Conservation (phyloP, 805 yeast species). For the Metschnikowia corniflorae region DNA sequence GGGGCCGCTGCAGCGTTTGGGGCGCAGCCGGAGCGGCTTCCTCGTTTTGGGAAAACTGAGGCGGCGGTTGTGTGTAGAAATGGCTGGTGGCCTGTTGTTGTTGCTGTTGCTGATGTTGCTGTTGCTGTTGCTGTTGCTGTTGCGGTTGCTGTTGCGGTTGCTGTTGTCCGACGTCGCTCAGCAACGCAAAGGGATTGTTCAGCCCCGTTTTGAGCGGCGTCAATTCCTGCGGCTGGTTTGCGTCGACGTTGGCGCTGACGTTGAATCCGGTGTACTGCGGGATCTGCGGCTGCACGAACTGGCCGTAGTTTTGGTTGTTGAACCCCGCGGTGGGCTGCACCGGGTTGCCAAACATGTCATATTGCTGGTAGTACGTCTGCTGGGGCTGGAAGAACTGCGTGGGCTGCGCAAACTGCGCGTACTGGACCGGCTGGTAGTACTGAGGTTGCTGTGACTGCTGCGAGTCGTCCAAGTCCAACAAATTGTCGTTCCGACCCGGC, state of each 20-base stretch:
- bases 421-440: constrained; percentile 17
- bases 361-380: constrained; percentile 27
- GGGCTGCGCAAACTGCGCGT: constrained; percentile 9
- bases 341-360: constrained; percentile 69
- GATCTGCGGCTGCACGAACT: constrained; percentile 28
- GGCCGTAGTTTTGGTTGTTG: constrained; percentile 41
- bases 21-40: constrained; percentile 19
- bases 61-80: constrained; percentile 19
- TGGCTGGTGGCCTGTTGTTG: constrained; percentile 12
- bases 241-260: constrained; percentile 4
- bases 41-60: constrained; percentile 31
- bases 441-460: constrained; percentile 19
- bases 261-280: constrained; percentile 21
- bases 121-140: constrained; percentile 15
- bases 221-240: constrained; percentile 22
- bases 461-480: constrained; percentile 51
- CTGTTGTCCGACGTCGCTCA: constrained; percentile 17
- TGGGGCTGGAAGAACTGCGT: constrained; percentile 15
- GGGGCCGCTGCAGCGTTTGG: constrained; percentile 33
- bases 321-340: constrained; percentile 56
- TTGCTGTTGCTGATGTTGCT: constrained; percentile 17
- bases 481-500: constrained; percentile 39
- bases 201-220: constrained; percentile 66
- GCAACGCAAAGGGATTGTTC: constrained; percentile 73
- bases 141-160: constrained; percentile 12